Evolutionary conservation across 106 monocot species (phyloP).

Genomic region (Phalaenopsis aphrodite): DNA sequence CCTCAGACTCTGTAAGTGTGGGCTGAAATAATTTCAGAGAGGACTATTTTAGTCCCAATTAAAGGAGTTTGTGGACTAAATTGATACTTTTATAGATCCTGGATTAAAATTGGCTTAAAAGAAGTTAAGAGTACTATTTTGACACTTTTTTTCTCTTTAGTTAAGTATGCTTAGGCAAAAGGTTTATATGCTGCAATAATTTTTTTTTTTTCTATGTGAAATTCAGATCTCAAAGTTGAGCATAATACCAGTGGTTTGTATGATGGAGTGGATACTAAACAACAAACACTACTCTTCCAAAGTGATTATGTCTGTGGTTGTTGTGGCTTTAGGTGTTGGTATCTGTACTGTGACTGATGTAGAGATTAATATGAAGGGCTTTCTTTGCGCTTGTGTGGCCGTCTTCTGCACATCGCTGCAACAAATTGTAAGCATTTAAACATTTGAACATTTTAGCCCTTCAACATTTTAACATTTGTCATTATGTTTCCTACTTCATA

Average conservation of each 20-base stretch:
- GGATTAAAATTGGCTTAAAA: too few relatives aligned
- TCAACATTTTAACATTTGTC: not conserved
- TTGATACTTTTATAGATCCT: too few relatives aligned
- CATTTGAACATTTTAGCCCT: not conserved
- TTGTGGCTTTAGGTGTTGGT: conserved; percentile 87
- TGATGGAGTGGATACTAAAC: conserved; percentile 89
- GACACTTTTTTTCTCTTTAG: too few relatives aligned
- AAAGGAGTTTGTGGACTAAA: too few relatives aligned
- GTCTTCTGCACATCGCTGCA: conserved; percentile 91
- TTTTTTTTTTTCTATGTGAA: conserved; percentile 6
- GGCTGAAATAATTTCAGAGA: too few relatives aligned
- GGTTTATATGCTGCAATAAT: not conserved
- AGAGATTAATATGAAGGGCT: conserved; percentile 76
- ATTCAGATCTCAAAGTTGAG: conserved; percentile 91
- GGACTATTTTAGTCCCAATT: too few relatives aligned
- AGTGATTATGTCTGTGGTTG: conserved; percentile 68
- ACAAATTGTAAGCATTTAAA: conserved; percentile 69
- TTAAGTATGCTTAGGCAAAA: not conserved
- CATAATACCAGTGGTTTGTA: conserved; percentile 93
- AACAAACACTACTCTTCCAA: conserved; percentile 64
- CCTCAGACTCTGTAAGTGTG: too few relatives aligned
- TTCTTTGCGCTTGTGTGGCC: conserved; percentile 88
- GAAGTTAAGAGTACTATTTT: too few relatives aligned
- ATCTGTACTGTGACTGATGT: conserved; percentile 97
- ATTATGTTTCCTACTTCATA: not conserved